phyloP scores from a whole-genome alignment of 2,329 filamentous ascomycete species.

The Calonectria pseudoturangicola region DNA sequence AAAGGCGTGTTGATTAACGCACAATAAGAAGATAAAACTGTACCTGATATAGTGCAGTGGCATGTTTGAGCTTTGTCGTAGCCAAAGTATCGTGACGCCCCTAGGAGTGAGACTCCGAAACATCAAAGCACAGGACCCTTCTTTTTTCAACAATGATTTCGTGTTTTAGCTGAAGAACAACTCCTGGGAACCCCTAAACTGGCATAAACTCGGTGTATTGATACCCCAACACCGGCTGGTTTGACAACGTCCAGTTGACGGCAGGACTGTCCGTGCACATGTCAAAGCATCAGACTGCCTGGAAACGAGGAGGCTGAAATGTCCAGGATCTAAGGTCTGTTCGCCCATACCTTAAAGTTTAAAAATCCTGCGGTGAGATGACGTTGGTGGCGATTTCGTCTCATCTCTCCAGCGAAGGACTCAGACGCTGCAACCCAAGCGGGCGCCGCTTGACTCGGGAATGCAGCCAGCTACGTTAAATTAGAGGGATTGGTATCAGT shows the following conservation, averaged over 20 bases:
- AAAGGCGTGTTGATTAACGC: neutral
- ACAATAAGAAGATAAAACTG: neutral
- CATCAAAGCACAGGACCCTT: neutral
- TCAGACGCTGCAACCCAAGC: neutral
- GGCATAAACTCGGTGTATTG: neutral
- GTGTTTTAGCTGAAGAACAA: no score
- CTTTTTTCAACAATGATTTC: neutral
- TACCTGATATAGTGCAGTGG: neutral
- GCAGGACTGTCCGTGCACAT: neutral
- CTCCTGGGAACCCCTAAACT: no score
- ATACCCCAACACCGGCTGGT: neutral
- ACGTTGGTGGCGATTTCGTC: neutral
- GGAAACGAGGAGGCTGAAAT: neutral
- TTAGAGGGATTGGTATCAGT: neutral
- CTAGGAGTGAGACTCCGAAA: neutral
- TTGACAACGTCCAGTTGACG: neutral
- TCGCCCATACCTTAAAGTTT: neutral
- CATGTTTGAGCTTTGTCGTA: neutral
- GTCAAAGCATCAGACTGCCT: neutral
- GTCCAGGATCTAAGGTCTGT: neutral
- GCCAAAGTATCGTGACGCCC: neutral
- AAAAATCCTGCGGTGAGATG: constrained; percentile 3
- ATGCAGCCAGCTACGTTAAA: neutral
- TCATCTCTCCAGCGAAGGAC: neutral
- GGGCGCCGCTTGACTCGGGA: neutral